Evolutionary conservation across 768 basidiomycete species (phyloP).

Genomic region (Rhodotorula kratochvilovae): DNA sequence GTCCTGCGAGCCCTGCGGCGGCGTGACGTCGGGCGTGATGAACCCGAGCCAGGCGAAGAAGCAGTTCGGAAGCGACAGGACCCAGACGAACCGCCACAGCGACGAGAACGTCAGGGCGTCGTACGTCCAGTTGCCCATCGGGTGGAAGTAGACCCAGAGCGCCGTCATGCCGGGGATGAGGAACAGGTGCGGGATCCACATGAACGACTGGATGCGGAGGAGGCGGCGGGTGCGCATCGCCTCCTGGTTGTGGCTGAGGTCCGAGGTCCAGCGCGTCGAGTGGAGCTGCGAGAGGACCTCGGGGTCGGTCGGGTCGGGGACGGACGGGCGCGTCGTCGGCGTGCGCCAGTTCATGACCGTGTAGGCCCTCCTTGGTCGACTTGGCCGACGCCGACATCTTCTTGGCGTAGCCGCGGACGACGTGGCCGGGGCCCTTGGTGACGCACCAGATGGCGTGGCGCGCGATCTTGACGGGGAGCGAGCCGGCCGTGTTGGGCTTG

Average conservation of each 20-base stretch:
- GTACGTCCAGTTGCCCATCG: conserved; percentile 43
- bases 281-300: conserved; percentile 45
- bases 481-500: conserved; percentile 44
- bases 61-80: conserved; percentile 45
- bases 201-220: conserved; percentile 42
- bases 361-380: conserved; percentile 13
- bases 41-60: conserved; percentile 45
- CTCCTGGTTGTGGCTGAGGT: conserved; percentile 43
- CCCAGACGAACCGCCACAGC: conserved; percentile 46
- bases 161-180: conserved; percentile 44
- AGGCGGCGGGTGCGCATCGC: conserved; percentile 43
- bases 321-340: conserved; percentile 41
- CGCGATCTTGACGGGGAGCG: conserved; percentile 42
- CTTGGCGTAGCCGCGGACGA: conserved; percentile 26
- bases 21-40: conserved; percentile 45
- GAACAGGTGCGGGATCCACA: conserved; percentile 45
- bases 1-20: conserved; percentile 39
- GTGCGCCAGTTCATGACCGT: conserved; percentile 44
- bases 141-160: conserved; percentile 43
- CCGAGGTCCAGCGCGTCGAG: conserved; percentile 45
- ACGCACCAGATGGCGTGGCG: conserved; percentile 34
- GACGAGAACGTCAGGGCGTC: conserved; percentile 44
- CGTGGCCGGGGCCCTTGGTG: conserved; percentile 38
- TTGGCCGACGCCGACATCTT: conserved; percentile 13
- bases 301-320: conserved; percentile 44